Evolutionary conservation across 331 rosid species (phyloP).

Genomic region (Arachis monticola): DNA sequence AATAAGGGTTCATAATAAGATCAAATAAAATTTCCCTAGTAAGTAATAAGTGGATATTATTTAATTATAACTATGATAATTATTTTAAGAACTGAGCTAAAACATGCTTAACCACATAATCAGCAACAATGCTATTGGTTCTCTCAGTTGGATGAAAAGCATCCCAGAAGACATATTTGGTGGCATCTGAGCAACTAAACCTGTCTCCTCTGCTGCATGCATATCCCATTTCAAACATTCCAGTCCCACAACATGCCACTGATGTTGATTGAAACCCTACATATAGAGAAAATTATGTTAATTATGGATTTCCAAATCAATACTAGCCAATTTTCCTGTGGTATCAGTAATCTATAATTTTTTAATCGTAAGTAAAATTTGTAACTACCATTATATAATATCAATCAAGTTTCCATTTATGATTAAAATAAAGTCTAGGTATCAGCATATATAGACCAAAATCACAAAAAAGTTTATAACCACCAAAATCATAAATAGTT

Average conservation of each 20-base stretch:
- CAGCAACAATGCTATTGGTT: slow-evolving; percentile 62
- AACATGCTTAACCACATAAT: slow-evolving; percentile 50
- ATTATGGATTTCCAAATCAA: too few species aligned
- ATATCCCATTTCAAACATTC: slow-evolving; percentile 93
- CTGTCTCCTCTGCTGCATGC: slow-evolving; percentile 67
- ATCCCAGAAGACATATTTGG: slow-evolving; percentile 86
- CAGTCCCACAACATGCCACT: slow-evolving; percentile 77
- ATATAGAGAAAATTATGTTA: background rate
- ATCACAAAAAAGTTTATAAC: too few species aligned
- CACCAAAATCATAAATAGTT: too few species aligned
- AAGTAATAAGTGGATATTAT: background rate
- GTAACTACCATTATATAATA: too few species aligned
- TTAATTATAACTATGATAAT: background rate
- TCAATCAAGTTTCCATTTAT: too few species aligned
- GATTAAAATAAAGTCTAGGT: too few species aligned
- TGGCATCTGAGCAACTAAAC: slow-evolving; percentile 74
- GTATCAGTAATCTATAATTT: too few species aligned
- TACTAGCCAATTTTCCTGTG: too few species aligned
- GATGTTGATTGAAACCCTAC: slow-evolving; percentile 61
- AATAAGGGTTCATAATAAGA: background rate
- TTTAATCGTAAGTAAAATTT: too few species aligned
- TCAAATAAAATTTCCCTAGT: slow-evolving; percentile 26
- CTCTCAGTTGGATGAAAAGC: slow-evolving; percentile 85
- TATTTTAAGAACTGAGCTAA: slow-evolving; percentile 45
- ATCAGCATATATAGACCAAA: too few species aligned